Percentiles rank a stretch among this genome's conserved stretches.
These are phyloP conservation scores for Botrytis squamosa DNA, from an alignment of 2,329 filamentous ascomycete genomes.

Conservation along the genomic window DNA sequence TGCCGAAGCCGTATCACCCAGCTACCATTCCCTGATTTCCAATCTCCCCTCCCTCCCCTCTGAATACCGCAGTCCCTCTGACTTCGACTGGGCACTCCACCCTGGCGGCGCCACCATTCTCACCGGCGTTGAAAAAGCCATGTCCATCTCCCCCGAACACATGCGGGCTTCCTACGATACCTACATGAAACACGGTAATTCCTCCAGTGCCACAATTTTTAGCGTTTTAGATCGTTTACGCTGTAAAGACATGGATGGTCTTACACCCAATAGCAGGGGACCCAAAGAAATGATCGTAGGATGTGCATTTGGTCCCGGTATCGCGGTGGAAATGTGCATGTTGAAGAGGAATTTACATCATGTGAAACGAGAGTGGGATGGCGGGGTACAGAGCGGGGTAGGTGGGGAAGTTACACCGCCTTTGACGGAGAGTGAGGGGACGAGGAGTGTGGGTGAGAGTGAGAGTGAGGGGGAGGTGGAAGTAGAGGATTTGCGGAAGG, in stretches of 20 bases:
- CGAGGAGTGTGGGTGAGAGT: slow-evolving; percentile 35
- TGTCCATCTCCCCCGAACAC: slow-evolving; percentile 60
- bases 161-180: slow-evolving; percentile 69
- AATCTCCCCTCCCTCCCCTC: slow-evolving; percentile 47
- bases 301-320: slow-evolving; percentile 69
- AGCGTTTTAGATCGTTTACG: slow-evolving; percentile 63
- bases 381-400: slow-evolving; percentile 6
- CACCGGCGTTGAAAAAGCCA: slow-evolving; percentile 57
- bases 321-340: slow-evolving; percentile 67
- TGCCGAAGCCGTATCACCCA: slow-evolving; percentile 49
- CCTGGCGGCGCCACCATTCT: slow-evolving; percentile 68
- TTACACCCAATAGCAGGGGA: slow-evolving; percentile 50
- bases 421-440: slow-evolving; percentile 36
- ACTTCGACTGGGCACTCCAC: slow-evolving; percentile 74
- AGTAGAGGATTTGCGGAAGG: slow-evolving; percentile 24
- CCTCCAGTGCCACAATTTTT: slow-evolving; percentile 67
- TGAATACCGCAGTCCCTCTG: slow-evolving; percentile 47
- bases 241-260: slow-evolving; percentile 57
- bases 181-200: slow-evolving; percentile 68
- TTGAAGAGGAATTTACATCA: slow-evolving; percentile 46
- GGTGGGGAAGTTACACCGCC: slow-evolving; percentile 37
- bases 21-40: slow-evolving; percentile 55
- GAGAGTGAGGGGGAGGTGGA: slow-evolving; percentile 27
- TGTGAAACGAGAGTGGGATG: slow-evolving; percentile 29
- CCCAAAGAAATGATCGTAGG: slow-evolving; percentile 60